A percentile compares a stretch with the other conserved stretches of the same genome.
Conservation (phyloP, 2,329 filamentous ascomycete genomes). For the Cercospora sojina region DNA sequence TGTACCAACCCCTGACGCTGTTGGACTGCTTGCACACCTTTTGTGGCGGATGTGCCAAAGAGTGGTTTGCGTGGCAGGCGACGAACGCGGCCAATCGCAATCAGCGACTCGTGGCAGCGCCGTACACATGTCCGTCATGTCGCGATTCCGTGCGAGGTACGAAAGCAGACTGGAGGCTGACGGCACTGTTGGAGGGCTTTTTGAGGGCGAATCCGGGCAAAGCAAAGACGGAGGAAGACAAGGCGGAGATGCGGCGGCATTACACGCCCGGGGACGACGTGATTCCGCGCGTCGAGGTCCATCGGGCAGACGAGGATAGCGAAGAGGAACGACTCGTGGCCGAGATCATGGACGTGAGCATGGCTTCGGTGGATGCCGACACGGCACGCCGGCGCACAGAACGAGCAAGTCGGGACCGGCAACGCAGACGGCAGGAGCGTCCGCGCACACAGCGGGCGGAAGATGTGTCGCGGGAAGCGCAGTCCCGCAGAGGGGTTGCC, state of each 20-base stretch:
- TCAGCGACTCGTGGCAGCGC: constrained; percentile 43
- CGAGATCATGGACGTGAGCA: constrained; percentile 69
- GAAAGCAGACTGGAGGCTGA: constrained; percentile 85
- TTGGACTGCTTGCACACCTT: constrained; percentile 62
- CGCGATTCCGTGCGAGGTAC: constrained; percentile 83
- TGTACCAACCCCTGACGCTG: constrained; percentile 42
- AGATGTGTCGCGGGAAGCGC: constrained; percentile 12
- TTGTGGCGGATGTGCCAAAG: constrained; percentile 90
- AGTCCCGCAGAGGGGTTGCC: constrained; percentile 19
- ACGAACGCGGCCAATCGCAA: constrained; percentile 50
- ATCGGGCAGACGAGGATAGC: constrained; percentile 51
- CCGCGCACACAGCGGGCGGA: constrained; percentile 14
- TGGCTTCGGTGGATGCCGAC: constrained; percentile 59
- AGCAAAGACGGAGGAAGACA: constrained; percentile 68
- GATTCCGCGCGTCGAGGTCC: constrained; percentile 60
- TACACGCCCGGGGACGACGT: constrained; percentile 83
- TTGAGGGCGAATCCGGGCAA: constrained; percentile 75
- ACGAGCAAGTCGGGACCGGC: constrained; percentile 20
- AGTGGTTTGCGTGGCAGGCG: constrained; percentile 88
- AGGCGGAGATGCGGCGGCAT: constrained; percentile 68
- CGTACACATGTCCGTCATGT: constrained; percentile 90
- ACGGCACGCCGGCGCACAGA: constrained; percentile 30
- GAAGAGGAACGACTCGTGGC: constrained; percentile 70
- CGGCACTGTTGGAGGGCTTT: constrained; percentile 85
- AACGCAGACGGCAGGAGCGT: constrained; percentile 22